Evolutionary conservation across 139 green algal genomes (phyloP), one percentile per base, ranked within the genome.

Genomic region (Diplosphaera chodatii): DNA sequence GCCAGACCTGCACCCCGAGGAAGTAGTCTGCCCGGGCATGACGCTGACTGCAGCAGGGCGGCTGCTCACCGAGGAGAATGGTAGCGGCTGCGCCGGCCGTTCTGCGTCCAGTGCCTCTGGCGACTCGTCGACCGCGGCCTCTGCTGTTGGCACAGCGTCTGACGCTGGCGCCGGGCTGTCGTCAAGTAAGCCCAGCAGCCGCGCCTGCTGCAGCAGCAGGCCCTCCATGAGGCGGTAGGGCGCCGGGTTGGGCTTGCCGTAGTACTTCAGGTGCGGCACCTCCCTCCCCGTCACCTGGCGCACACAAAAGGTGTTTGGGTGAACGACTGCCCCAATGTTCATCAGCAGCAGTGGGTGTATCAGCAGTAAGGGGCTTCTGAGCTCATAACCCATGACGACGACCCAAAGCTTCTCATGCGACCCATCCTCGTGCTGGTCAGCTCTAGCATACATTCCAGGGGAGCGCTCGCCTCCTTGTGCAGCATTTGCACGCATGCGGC

Each of bases 201-300:
- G 56, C 3, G 85, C 88, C 68, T 94, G 85, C 25, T 78, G 31
- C 32, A 81, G 6, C 59, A 94, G 78, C 48, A 87, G 67, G 55
- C 70, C 67, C 73, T 91, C 88, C 2, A 84, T 71, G 1, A 93
- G 73, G 31, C 63, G 63, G 74, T 90, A 92, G 1, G 82, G 86
- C 66, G 83, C 78, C 1, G 77, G 59, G n/a, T 90, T 81, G 22
- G 87, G 87, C 70, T 92, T 92, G 48, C 87, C 87, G 74, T 83
- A 92, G 32, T 62, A 77, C n/a, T 72, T 78, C 22, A 78, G 64
- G 31, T 74, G 40, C 8, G 68, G 64, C 21, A 74, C 55, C 48
- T 59, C 48, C 48, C 16, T 21, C 48, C 48, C 48, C 3, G 48
- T 59, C 16, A 59, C 48, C 13, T 59, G 48, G 13, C 3, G 48